phyloP scores from a whole-genome alignment of 768 basidiomycete species.

The Suillus sp. region DNA sequence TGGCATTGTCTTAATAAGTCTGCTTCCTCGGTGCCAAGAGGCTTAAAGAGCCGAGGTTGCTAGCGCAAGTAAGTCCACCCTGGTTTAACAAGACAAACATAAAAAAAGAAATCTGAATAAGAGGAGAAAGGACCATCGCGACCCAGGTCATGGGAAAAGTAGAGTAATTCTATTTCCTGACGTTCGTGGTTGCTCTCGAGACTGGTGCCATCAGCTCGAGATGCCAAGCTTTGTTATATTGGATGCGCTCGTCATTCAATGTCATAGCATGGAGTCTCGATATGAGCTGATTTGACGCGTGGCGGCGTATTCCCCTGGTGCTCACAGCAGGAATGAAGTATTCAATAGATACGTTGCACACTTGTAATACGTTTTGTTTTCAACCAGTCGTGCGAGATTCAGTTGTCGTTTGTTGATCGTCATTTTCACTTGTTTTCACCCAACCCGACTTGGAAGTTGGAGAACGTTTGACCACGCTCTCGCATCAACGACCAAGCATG shows the following conservation, averaged over 20 bases:
- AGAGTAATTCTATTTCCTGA: not conserved
- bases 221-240: not conserved
- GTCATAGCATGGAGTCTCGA: not conserved
- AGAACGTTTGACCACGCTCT: no score
- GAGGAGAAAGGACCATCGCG: not conserved
- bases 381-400: no score
- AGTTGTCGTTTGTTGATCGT: no score
- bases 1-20: not conserved
- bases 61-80: not conserved
- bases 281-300: not conserved
- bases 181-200: not conserved
- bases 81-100: not conserved
- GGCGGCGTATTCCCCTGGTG: not conserved
- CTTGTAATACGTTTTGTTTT: no score
- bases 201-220: not conserved
- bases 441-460: no score
- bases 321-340: no score
- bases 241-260: not conserved
- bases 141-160: not conserved
- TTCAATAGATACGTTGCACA: no score
- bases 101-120: not conserved
- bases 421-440: no score
- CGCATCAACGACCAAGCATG: no score
- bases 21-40: constrained; percentile 2
- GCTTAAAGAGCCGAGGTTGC: constrained; percentile 1